phyloP scores from a whole-genome alignment of 306 rosid species.

The Adenanthera pavonina region DNA sequence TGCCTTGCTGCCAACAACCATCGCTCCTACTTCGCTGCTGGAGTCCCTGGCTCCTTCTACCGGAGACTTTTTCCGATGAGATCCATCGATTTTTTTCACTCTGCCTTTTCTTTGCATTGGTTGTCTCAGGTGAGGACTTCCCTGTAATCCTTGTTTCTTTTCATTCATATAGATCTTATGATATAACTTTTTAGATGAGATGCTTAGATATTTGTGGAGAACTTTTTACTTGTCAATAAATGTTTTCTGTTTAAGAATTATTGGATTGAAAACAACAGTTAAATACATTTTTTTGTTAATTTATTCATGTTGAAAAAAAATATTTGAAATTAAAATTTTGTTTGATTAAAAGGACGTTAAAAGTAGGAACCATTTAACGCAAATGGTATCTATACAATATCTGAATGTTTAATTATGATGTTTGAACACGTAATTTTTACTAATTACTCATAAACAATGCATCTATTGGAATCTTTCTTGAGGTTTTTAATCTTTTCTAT shows the following conservation, averaged over 20 bases:
- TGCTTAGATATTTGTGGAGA: neutral
- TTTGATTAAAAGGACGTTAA: no score
- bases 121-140: conserved; percentile 70
- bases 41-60: conserved; percentile 92
- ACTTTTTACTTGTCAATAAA: neutral
- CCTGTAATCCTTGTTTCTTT: neutral
- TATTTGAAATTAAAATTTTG: no score
- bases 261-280: no score
- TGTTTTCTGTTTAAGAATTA: no score
- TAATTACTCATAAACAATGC: no score
- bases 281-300: no score
- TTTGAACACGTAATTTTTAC: no score
- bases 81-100: conserved; percentile 82
- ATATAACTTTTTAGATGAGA: neutral
- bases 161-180: neutral
- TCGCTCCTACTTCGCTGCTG: conserved; percentile 92
- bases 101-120: conserved; percentile 97
- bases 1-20: conserved; percentile 81
- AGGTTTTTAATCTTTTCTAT: conserved; percentile 1
- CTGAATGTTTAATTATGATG: no score
- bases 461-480: neutral
- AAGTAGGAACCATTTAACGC: no score
- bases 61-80: conserved; percentile 81
- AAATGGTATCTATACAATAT: no score
- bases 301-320: no score